These are phyloP conservation scores for Rhododendron ferrugineum DNA, from an alignment of 148 eudicot species.

Conservation along the genomic window DNA sequence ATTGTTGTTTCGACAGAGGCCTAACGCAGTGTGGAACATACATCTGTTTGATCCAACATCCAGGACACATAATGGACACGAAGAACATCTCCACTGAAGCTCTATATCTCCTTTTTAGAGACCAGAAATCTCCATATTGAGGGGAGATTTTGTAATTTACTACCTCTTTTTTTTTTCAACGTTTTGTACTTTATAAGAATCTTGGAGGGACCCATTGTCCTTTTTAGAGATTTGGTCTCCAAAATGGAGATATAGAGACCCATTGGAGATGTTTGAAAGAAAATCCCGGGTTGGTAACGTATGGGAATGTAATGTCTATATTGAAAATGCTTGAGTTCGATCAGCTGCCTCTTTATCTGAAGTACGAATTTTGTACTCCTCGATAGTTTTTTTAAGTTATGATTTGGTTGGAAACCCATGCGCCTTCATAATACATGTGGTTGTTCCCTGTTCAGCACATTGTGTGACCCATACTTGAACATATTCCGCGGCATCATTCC, in stretches of 20 bases:
- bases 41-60: not conserved
- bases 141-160: too few relatives aligned
- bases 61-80: not conserved
- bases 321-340: not conserved
- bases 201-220: too few relatives aligned
- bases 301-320: not conserved
- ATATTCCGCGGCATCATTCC: conserved; percentile 93
- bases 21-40: not conserved
- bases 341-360: not conserved
- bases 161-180: too few relatives aligned
- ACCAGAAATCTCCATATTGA: too few relatives aligned
- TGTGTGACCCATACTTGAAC: conserved; percentile 96
- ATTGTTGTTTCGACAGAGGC: not conserved
- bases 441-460: conserved; percentile 53
- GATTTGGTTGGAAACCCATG: not conserved
- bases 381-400: not conserved
- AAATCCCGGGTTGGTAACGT: too few relatives aligned
- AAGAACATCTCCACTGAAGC: too few relatives aligned
- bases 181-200: too few relatives aligned
- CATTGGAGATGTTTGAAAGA: not conserved
- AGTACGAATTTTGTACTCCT: not conserved
- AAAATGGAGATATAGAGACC: not conserved
- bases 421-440: not conserved
- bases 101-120: too few relatives aligned
- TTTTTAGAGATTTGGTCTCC: too few relatives aligned